Evolutionary conservation across 768 basidiomycete species (phyloP).

Genomic region (Kwoniella europaea): DNA sequence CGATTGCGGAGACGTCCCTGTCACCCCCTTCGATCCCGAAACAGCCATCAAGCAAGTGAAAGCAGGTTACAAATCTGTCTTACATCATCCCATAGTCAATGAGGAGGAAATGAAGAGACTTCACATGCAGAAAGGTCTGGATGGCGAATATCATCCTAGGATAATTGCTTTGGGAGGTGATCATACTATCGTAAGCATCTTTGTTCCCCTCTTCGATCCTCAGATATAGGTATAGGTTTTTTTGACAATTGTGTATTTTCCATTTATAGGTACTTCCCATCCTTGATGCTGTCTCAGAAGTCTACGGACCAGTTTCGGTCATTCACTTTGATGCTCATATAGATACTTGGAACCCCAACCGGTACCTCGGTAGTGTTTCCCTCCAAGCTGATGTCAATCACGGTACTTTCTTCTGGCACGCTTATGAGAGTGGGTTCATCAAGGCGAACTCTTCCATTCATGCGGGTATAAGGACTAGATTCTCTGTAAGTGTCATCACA

Average conservation of each 20-base stretch:
- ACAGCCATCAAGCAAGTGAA: conserved; percentile 85
- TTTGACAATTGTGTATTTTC: too few species aligned
- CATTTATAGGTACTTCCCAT: conserved; percentile 71
- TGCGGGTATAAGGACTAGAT: conserved; percentile 81
- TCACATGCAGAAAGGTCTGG: conserved; percentile 54
- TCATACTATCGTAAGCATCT: conserved; percentile 72
- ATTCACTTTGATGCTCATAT: conserved; percentile 87
- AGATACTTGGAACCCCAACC: conserved; percentile 67
- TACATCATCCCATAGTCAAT: conserved; percentile 64
- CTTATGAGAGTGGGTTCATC: conserved; percentile 77
- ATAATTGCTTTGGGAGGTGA: conserved; percentile 85
- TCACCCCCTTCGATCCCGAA: conserved; percentile 79
- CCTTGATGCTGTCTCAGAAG: conserved; percentile 74
- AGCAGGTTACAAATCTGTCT: conserved; percentile 77
- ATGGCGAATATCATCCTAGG: conserved; percentile 72
- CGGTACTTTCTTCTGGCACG: conserved; percentile 83
- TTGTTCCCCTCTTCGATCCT: too few species aligned
- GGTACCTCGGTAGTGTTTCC: conserved; percentile 65
- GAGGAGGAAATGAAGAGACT: conserved; percentile 26
- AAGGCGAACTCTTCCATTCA: conserved; percentile 72
- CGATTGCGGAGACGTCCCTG: conserved; percentile 87
- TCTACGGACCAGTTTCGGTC: conserved; percentile 69
- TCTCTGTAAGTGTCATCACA: conserved; percentile 47
- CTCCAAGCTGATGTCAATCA: conserved; percentile 66
- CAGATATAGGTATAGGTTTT: too few species aligned